These are phyloP conservation scores for Lipomyces orientalis DNA, from an alignment of 805 yeast species.

Conservation along the genomic window DNA sequence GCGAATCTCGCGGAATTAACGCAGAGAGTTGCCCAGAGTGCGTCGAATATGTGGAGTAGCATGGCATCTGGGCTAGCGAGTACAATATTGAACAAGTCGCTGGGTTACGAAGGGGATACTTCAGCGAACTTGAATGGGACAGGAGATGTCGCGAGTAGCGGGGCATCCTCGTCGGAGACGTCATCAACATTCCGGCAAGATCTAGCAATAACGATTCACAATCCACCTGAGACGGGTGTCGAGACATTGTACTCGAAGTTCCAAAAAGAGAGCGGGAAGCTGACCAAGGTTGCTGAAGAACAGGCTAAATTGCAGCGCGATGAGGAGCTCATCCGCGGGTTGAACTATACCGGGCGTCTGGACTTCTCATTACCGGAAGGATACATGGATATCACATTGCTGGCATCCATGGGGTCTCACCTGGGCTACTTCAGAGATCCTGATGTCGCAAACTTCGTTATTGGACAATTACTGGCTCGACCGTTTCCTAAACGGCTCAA, in stretches of 20 bases:
- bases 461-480: slow-evolving; percentile 57
- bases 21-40: slow-evolving; percentile 40
- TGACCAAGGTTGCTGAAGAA: slow-evolving; percentile 26
- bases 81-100: slow-evolving; percentile 31
- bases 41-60: slow-evolving; percentile 33
- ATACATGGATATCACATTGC: slow-evolving; percentile 74
- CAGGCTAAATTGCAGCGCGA: slow-evolving; percentile 30
- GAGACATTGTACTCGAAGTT: slow-evolving; percentile 36
- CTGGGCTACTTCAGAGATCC: slow-evolving; percentile 85
- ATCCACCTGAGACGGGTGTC: slow-evolving; percentile 1
- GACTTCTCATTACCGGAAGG: slow-evolving; percentile 84
- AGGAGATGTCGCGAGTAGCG: background rate
- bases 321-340: slow-evolving; percentile 48
- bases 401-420: slow-evolving; percentile 85
- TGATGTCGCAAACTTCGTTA: slow-evolving; percentile 79
- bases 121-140: background rate
- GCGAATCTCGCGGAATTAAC: slow-evolving; percentile 51
- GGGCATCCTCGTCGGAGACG: background rate
- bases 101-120: slow-evolving; percentile 30
- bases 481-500: slow-evolving; percentile 35
- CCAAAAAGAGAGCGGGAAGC: slow-evolving; percentile 26
- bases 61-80: slow-evolving; percentile 39
- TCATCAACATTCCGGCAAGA: slow-evolving; percentile 6
- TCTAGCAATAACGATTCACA: slow-evolving; percentile 12
- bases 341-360: slow-evolving; percentile 77